Evolutionary conservation across 306 rosid species (phyloP), one percentile per base, ranked within the genome.

Genomic region (Carpinus fangiana): DNA sequence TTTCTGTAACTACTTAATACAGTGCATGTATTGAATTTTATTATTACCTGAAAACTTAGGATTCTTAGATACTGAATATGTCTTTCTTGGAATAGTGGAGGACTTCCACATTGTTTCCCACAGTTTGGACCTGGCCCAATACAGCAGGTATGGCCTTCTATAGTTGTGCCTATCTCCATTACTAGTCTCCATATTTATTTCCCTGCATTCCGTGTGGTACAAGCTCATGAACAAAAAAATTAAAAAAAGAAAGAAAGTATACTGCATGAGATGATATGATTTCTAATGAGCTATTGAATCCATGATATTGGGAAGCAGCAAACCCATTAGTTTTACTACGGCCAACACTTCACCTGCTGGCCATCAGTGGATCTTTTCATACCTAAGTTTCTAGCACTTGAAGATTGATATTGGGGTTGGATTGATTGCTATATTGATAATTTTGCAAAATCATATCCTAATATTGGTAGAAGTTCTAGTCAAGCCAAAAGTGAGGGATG

Each of bases 81-180:
- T 79, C 43, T 80, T 75, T 82, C 31, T 86, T 86, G 62, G 79
- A 79, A 57, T 82, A 92, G 98, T 87, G 98, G 98, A 73, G 98
- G 98, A 9, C 18, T 95, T 74, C 98, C 98, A 26, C 98, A 95
- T 86, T 95, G 98, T 83, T 92, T 95, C 84, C 98, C 98, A 16
- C 98, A 95, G 91, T 95, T 95, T 87, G 98, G 98, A 83, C 98
- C 98, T 3, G 98, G 98, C 69, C 75, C 77, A 12, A 88, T 95
- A 23, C 98, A 95, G 86, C 98, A 92, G 96, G 98, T 92, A 81
- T 74, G 21, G 7, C 74, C 57, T 73, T 81, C 59, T 48, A 38
- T n/a, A 14, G 21, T 12, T 36, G 4, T 72, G 77, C 61, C 12
- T 50, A 14, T 51, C 60, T 20, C 59, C 43, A 71, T 14, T 41